Conservation (phyloP, 495 filamentous ascomycete genomes). For the Glutinoglossum americanum region DNA sequence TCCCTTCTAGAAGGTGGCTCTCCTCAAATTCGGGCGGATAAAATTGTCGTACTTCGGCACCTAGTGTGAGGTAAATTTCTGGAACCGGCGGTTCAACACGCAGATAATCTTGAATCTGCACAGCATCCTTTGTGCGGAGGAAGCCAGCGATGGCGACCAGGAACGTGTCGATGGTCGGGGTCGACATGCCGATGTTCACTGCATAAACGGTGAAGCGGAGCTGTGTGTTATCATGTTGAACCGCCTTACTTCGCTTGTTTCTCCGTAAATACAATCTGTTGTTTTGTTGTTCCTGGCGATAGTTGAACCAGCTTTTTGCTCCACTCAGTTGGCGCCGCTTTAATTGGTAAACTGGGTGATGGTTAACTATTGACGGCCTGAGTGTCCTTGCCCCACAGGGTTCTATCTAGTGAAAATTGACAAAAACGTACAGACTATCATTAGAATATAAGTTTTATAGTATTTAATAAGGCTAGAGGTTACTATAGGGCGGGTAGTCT, state of each 20-base stretch:
- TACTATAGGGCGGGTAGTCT: no score
- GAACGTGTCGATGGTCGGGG: constrained; percentile 32
- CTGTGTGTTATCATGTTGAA: neutral
- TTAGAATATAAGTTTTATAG: no score
- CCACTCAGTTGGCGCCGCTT: no score
- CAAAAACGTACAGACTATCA: no score
- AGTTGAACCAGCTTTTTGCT: no score
- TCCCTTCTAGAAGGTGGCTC: constrained; percentile 33
- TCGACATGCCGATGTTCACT: constrained; percentile 13
- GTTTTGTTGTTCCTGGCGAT: no score
- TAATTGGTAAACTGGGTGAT: no score
- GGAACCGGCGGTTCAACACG: constrained; percentile 43
- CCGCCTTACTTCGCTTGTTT: neutral
- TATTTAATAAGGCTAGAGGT: no score
- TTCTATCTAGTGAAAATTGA: no score
- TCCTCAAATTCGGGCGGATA: constrained; percentile 27
- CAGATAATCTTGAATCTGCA: constrained; percentile 32
- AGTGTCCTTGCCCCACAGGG: no score
- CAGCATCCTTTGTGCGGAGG: constrained; percentile 30
- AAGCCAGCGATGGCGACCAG: constrained; percentile 30
- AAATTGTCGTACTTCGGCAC: constrained; percentile 34
- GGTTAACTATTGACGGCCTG: no score
- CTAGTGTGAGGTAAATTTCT: constrained; percentile 44
- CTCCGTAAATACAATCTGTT: no score
- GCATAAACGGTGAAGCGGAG: neutral